Percentiles rank a stretch among this genome's conserved stretches.
phyloP scores from a whole-genome alignment of 257 asterid species.

The Vinca minor region DNA sequence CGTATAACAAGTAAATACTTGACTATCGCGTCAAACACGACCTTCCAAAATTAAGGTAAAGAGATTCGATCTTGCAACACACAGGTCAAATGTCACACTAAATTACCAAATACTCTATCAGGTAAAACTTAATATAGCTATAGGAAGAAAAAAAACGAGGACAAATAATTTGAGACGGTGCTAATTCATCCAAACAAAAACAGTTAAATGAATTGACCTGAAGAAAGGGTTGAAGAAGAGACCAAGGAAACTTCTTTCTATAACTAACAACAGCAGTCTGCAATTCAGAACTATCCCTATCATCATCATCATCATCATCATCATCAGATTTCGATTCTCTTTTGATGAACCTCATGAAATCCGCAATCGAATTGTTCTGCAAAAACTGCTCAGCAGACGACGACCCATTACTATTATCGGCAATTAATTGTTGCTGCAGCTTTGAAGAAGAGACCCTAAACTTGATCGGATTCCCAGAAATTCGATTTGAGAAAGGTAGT shows the following conservation, averaged over 20 bases:
- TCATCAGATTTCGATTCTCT: slow-evolving; percentile 21
- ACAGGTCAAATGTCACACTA: too few species aligned
- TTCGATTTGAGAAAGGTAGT: slow-evolving; percentile 11
- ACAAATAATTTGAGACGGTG: too few species aligned
- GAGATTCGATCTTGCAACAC: too few species aligned
- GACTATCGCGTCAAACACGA: too few species aligned
- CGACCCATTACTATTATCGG: slow-evolving; percentile 32
- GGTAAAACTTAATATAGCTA: too few species aligned
- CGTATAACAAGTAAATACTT: too few species aligned
- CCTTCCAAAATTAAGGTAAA: too few species aligned
- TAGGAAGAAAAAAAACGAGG: too few species aligned
- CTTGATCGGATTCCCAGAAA: slow-evolving; percentile 26
- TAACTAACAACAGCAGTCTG: slow-evolving; percentile 84
- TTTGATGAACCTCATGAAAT: slow-evolving; percentile 83
- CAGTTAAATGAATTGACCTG: slow-evolving; percentile 31
- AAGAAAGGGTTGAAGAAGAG: slow-evolving; percentile 73
- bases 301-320: slow-evolving; percentile 6
- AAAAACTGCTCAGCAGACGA: slow-evolving; percentile 54
- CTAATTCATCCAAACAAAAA: background rate
- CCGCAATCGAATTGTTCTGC: slow-evolving; percentile 72
- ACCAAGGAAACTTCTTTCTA: slow-evolving; percentile 93
- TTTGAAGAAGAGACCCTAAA: slow-evolving; percentile 30
- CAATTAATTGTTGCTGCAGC: slow-evolving; percentile 9
- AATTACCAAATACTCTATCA: too few species aligned
- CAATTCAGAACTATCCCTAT: slow-evolving; percentile 41